A percentile compares a stretch with the other conserved stretches of the same genome.
These are phyloP conservation scores for Marasmius oreades DNA, from an alignment of 1,284 basidiomycete species.

Conservation along the genomic window DNA sequence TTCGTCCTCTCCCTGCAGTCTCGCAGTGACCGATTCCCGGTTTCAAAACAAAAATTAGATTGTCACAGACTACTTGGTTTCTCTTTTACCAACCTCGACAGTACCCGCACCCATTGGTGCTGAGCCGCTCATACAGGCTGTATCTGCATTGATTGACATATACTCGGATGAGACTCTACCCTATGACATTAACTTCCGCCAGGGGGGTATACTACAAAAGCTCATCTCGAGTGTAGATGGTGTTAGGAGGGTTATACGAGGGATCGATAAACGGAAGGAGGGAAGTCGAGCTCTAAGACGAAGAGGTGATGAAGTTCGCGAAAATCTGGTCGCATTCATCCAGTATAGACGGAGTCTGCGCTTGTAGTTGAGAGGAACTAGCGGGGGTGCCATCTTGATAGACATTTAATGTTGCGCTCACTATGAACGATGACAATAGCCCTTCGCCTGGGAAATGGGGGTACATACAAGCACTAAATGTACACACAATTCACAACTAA, in stretches of 20 bases:
- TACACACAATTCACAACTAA: too few relatives aligned
- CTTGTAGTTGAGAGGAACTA: slow-evolving; percentile 25
- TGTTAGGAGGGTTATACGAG: slow-evolving; percentile 56
- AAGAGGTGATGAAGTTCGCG: slow-evolving; percentile 70
- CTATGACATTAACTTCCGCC: slow-evolving; percentile 82
- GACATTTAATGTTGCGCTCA: too few relatives aligned
- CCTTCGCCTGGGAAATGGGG: too few relatives aligned
- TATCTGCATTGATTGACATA: slow-evolving; percentile 89
- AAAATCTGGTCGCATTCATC: slow-evolving; percentile 89
- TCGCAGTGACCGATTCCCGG: slow-evolving; percentile 10
- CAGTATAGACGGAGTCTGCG: slow-evolving; percentile 71
- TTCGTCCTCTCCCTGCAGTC: slow-evolving; percentile 3
- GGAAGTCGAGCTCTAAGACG: slow-evolving; percentile 52
- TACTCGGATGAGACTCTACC: slow-evolving; percentile 87
- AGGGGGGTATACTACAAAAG: slow-evolving; percentile 48
- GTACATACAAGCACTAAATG: too few relatives aligned
- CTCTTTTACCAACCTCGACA: slow-evolving; percentile 42
- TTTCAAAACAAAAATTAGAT: too few relatives aligned
- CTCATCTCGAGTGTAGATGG: slow-evolving; percentile 54
- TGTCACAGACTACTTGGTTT: slow-evolving; percentile 69
- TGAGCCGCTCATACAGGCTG: slow-evolving; percentile 78
- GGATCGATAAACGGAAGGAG: slow-evolving; percentile 54
- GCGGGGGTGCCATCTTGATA: too few relatives aligned
- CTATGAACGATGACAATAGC: too few relatives aligned
- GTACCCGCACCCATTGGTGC: slow-evolving; percentile 42